Conservation (phyloP, 345 rosid species). For the Mangifera indica region DNA sequence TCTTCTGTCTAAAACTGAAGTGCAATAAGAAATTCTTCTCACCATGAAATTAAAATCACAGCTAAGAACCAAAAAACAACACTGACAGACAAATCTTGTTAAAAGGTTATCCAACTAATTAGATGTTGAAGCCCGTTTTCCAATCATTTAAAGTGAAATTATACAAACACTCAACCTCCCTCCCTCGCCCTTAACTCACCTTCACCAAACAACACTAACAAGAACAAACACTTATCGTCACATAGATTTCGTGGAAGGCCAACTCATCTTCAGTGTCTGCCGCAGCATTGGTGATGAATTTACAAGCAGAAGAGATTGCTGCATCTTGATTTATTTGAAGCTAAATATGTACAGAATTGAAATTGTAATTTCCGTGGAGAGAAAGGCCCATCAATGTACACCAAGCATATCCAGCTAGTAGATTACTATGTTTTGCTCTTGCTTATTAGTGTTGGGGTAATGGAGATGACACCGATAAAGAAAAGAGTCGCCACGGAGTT, state of each 20-base stretch:
- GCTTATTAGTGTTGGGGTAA: conserved; percentile 73
- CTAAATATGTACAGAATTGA: conserved; percentile 30
- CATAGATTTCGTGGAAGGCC: conserved; percentile 2
- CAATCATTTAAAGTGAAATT: not conserved
- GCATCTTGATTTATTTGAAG: conserved; percentile 24
- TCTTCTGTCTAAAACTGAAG: too few species aligned
- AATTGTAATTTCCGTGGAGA: not conserved
- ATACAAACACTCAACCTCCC: not conserved
- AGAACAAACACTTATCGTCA: conserved; percentile 6
- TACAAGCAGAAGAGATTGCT: conserved; percentile 9
- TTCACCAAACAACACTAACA: not conserved
- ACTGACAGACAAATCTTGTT: not conserved
- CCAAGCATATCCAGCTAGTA: conserved; percentile 8
- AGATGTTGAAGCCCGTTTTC: not conserved
- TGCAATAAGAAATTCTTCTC: too few species aligned
- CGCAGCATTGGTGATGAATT: conserved; percentile 9
- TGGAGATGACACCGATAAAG: conserved; percentile 69
- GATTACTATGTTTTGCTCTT: conserved; percentile 38
- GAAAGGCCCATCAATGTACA: conserved; percentile 17
- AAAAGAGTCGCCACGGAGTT: conserved; percentile 73
- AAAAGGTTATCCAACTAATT: not conserved
- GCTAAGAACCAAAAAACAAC: too few species aligned
- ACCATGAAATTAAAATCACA: too few species aligned
- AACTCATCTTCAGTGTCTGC: conserved; percentile 19
- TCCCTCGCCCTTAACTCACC: not conserved